A percentile compares a stretch with the other conserved stretches of the same genome.
These are phyloP conservation scores for Eruca vesicaria DNA, from an alignment of 441 rosid species.

Conservation along the genomic window DNA sequence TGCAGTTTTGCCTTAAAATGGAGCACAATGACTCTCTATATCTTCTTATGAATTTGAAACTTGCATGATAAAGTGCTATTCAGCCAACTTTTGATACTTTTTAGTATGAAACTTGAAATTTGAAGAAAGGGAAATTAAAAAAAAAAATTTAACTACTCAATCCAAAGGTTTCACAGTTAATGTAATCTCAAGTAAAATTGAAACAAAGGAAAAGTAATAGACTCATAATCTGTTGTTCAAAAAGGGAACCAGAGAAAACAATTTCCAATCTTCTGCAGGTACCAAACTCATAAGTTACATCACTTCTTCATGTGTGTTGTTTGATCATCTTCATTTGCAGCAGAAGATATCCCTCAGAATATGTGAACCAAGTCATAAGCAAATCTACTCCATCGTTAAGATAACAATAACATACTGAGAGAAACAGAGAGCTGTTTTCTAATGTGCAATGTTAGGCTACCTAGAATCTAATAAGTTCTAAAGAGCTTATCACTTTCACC, in stretches of 20 bases:
- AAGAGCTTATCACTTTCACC: not conserved
- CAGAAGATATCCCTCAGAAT: slow-evolving; percentile 49
- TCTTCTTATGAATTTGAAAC: not conserved
- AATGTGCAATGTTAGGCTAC: not conserved
- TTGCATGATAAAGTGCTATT: not conserved
- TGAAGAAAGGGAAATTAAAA: not conserved
- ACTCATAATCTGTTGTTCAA: slow-evolving; percentile 12
- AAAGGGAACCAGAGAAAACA: slow-evolving; percentile 4
- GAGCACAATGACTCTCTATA: not conserved
- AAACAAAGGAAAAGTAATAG: not conserved
- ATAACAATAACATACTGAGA: slow-evolving; percentile 37
- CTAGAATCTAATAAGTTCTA: too few relatives aligned
- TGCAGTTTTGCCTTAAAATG: not conserved
- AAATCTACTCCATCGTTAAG: slow-evolving; percentile 66
- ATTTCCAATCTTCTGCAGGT: slow-evolving; percentile 7
- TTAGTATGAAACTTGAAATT: not conserved
- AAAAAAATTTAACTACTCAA: not conserved
- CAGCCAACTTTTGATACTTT: not conserved
- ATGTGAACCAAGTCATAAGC: slow-evolving; percentile 93
- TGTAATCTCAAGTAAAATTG: not conserved
- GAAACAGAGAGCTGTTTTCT: slow-evolving; percentile 5
- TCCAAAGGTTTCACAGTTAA: slow-evolving; percentile 10
- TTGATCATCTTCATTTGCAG: slow-evolving; percentile 18
- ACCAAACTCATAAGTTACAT: not conserved
- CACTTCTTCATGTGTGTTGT: not conserved